Evolutionary conservation across 179 eudicot species (phyloP).

Genomic region (Silene vulgaris): DNA sequence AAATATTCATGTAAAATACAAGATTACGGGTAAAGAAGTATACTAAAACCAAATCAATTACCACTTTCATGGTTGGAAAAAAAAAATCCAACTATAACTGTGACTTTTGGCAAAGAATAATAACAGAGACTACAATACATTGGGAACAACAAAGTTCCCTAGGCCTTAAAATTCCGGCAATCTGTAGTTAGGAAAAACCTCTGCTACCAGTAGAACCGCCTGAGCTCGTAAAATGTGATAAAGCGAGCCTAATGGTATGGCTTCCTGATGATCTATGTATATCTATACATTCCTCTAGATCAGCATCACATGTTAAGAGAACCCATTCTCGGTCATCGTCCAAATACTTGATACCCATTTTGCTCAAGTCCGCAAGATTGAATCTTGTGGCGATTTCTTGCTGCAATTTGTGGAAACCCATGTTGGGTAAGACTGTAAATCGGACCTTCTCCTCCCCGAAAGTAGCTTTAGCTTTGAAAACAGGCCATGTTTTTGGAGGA

Average conservation of each 20-base stretch:
- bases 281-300: conserved; percentile 80
- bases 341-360: conserved; percentile 62
- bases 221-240: conserved; percentile 36
- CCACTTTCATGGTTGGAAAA: neutral
- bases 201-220: conserved; percentile 59
- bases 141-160: conserved; percentile 21
- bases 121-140: conserved; percentile 31
- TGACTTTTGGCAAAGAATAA: conserved; percentile 28
- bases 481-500: conserved; percentile 27
- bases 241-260: conserved; percentile 55
- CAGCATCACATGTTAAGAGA: conserved; percentile 82
- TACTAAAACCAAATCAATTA: conserved; percentile 20
- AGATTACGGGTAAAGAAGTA: conserved; percentile 8
- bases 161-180: conserved; percentile 6
- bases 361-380: conserved; percentile 41
- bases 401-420: conserved; percentile 50
- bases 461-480: conserved; percentile 51
- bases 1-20: conserved; percentile 21
- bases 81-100: conserved; percentile 19
- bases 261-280: conserved; percentile 50
- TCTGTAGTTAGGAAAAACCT: conserved; percentile 36
- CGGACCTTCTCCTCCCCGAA: conserved; percentile 69
- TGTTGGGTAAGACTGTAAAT: conserved; percentile 47
- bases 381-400: conserved; percentile 57
- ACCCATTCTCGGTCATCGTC: conserved; percentile 91